Conservation (phyloP, 192 early-diverging fungal genomes). For the Podila epicladia region DNA sequence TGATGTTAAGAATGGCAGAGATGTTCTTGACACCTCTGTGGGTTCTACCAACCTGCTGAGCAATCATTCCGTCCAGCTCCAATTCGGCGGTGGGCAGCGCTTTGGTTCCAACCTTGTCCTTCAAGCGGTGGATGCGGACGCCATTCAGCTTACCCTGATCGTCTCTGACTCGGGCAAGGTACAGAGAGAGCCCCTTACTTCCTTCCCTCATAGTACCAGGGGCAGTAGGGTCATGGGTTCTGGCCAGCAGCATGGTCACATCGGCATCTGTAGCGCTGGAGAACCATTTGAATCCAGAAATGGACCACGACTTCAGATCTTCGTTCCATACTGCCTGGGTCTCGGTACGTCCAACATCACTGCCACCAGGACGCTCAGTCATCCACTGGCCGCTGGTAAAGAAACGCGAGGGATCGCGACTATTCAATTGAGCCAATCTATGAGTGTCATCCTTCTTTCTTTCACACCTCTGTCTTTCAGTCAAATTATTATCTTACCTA, state of each 20-base stretch:
- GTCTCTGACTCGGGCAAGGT: constrained; percentile 65
- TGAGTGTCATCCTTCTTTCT: not conserved
- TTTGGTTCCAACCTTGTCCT: constrained; percentile 78
- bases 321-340: constrained; percentile 63
- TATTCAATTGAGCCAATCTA: constrained; percentile 2
- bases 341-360: constrained; percentile 73
- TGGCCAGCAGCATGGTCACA: constrained; percentile 73
- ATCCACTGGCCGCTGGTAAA: constrained; percentile 82
- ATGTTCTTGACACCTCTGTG: constrained; percentile 70
- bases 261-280: constrained; percentile 76
- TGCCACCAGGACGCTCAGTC: constrained; percentile 79
- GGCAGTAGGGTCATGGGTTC: constrained; percentile 57
- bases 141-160: constrained; percentile 65
- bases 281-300: constrained; percentile 82
- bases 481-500: constrained; percentile 27
- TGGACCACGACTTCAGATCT: constrained; percentile 52
- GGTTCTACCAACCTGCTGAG: constrained; percentile 55
- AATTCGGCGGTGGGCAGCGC: constrained; percentile 79
- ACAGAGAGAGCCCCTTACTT: constrained; percentile 70
- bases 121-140: constrained; percentile 67
- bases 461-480: not conserved
- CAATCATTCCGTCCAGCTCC: constrained; percentile 65
- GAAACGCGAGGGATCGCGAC: constrained; percentile 69
- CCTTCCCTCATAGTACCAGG: constrained; percentile 51
- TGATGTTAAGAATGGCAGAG: constrained; percentile 74